Evolutionary conservation across 2,329 filamentous ascomycete genomes (phyloP), one percentile per base, ranked within the genome.

Genomic region (Aspergillus carbonarius): DNA sequence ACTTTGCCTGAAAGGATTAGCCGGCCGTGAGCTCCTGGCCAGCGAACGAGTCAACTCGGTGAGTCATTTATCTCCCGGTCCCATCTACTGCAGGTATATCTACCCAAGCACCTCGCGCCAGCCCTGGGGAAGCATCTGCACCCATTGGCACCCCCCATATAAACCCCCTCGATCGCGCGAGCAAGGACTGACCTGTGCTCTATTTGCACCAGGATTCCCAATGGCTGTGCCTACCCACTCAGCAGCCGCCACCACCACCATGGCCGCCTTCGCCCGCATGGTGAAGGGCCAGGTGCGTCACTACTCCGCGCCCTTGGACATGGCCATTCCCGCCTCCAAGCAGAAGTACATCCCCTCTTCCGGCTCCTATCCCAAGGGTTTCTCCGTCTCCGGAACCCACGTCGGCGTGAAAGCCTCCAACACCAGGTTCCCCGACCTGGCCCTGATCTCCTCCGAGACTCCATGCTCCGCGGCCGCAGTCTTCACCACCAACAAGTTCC

Each of bases 401-500:
- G 93, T 96, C 39, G 93, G 95, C 54, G 92, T 99, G 68, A 99
- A 99, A 80, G 86, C 92, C 13, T 88, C 88, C 64, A 98, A 98
- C 78, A 96, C 90, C 52, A 90, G 86, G 63, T 93, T 93, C 76
- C 92, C 93, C 32, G 95, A 99, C 74, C 84, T 99, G 51, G 92
- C 93, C 35, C 83, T 99, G 65, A 84, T 99, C 63, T 88, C 89
- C 17, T 98, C 95, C 6, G 91, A 96, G 69, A 83, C 83, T 54
- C 92, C 93, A 55, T 97, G 92, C 75, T 84, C 91, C 6, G 93
- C 89, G 9, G 92, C 93, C 0, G 95, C 92, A 6, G 93, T 98
- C 47, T 97, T 98, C 79, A 99, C 95, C 55, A 96, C 92, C 76
- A 99, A 99, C 81, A 93, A 93, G 76, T 99, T 99, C 79, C 93